Evolutionary conservation across 75 land plant genomes (phyloP).

Genomic region (Pinus tabuliformis): DNA sequence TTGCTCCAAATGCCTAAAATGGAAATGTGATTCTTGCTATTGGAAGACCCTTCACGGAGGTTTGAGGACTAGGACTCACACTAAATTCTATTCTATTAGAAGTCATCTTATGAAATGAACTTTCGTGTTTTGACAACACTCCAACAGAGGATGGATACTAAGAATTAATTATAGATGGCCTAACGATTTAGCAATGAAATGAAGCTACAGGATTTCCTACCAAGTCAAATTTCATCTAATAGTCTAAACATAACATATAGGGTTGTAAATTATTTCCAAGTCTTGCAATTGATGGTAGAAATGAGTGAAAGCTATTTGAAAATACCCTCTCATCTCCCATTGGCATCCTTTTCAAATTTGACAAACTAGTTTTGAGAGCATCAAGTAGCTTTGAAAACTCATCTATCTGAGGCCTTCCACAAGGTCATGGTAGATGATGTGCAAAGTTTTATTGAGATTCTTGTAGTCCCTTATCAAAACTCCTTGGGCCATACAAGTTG

Average conservation of each 20-base stretch:
- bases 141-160: neutral
- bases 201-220: neutral
- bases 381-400: neutral
- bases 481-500: neutral
- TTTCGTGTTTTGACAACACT: slow-evolving; percentile 4
- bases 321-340: neutral
- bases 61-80: neutral
- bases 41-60: neutral
- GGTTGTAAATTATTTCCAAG: neutral
- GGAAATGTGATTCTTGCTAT: neutral
- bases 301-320: neutral
- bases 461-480: neutral
- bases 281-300: neutral
- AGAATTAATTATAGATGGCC: slow-evolving; percentile 1
- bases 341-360: neutral
- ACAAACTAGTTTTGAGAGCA: neutral
- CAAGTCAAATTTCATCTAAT: neutral
- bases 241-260: neutral
- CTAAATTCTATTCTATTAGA: neutral
- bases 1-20: neutral
- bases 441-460: neutral
- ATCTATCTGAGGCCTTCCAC: neutral
- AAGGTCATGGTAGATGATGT: neutral
- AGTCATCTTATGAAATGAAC: neutral
- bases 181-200: neutral